phyloP scores from a whole-genome alignment of 306 rosid genomes.

The Gastrolobium bilobum region DNA sequence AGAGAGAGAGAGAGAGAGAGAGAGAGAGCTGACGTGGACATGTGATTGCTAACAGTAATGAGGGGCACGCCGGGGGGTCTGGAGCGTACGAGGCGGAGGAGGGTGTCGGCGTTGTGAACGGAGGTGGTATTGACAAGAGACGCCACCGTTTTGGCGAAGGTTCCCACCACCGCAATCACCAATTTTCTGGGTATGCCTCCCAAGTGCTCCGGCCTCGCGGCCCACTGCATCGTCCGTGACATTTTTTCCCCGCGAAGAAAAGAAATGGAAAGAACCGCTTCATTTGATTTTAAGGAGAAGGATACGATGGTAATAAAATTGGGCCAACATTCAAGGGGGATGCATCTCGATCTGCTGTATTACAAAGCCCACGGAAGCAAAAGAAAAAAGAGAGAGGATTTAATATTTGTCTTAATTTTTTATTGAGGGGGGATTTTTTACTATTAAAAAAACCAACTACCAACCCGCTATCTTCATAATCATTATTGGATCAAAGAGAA shows the following conservation, averaged over 20 bases:
- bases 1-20: background rate
- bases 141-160: slow-evolving; percentile 70
- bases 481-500: too few species aligned
- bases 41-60: slow-evolving; percentile 91
- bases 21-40: slow-evolving; percentile 72
- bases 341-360: too few species aligned
- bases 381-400: too few species aligned
- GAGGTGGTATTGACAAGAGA: slow-evolving; percentile 71
- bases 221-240: slow-evolving; percentile 85
- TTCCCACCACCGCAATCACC: slow-evolving; percentile 69
- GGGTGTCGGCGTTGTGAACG: slow-evolving; percentile 82
- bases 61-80: slow-evolving; percentile 88
- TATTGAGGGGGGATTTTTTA: too few species aligned
- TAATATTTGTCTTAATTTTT: too few species aligned
- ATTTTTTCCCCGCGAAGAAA: slow-evolving; percentile 32
- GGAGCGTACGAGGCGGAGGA: slow-evolving; percentile 69
- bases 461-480: too few species aligned
- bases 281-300: background rate
- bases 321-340: too few species aligned
- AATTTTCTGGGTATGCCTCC: slow-evolving; percentile 74
- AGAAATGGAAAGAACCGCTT: background rate
- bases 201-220: slow-evolving; percentile 63
- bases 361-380: too few species aligned
- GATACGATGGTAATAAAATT: background rate
- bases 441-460: too few species aligned